Percentiles rank a stretch among this genome's conserved stretches.
Evolutionary conservation across 2,329 filamentous ascomycete genomes (phyloP).

Genomic region (Alternaria solani): DNA sequence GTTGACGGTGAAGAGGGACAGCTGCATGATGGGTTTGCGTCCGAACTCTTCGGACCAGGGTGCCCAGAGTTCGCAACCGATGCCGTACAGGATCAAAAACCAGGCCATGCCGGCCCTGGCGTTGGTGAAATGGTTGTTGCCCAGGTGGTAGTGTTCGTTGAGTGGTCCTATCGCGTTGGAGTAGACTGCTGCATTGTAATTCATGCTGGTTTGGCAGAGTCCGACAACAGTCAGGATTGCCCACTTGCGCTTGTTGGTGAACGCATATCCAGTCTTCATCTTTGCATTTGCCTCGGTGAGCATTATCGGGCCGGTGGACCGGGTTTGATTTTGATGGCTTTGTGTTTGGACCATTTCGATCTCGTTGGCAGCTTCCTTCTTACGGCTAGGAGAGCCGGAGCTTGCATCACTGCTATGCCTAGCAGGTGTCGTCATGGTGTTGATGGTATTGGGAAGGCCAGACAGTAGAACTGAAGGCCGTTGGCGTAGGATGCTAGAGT

Average conservation of each 20-base stretch:
- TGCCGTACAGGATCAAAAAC: conserved; percentile 80
- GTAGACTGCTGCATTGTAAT: conserved; percentile 64
- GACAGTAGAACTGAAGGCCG: not conserved
- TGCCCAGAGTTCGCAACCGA: conserved; percentile 87
- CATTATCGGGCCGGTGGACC: conserved; percentile 7
- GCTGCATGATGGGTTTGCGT: conserved; percentile 76
- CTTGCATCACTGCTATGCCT: conserved; percentile 16
- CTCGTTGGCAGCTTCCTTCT: conserved; percentile 5
- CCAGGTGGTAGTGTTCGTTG: conserved; percentile 65
- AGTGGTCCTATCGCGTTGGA: conserved; percentile 61
- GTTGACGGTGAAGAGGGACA: conserved; percentile 76
- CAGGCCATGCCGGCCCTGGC: conserved; percentile 70
- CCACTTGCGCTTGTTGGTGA: conserved; percentile 57
- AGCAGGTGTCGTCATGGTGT: conserved; percentile 10
- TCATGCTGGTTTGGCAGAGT: conserved; percentile 31
- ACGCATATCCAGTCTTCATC: conserved; percentile 55
- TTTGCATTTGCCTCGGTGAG: conserved; percentile 30
- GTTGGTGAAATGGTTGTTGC: conserved; percentile 49
- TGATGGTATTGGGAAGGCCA: not conserved
- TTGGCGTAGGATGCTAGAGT: not conserved
- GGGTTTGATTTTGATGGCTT: not conserved
- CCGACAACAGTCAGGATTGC: conserved; percentile 30
- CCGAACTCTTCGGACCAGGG: conserved; percentile 82
- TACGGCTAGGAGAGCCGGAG: conserved; percentile 6
- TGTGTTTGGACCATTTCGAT: conserved; percentile 15